Evolutionary conservation across 2,329 filamentous ascomycete species (phyloP).

Genomic region (Diplodia sapinea): DNA sequence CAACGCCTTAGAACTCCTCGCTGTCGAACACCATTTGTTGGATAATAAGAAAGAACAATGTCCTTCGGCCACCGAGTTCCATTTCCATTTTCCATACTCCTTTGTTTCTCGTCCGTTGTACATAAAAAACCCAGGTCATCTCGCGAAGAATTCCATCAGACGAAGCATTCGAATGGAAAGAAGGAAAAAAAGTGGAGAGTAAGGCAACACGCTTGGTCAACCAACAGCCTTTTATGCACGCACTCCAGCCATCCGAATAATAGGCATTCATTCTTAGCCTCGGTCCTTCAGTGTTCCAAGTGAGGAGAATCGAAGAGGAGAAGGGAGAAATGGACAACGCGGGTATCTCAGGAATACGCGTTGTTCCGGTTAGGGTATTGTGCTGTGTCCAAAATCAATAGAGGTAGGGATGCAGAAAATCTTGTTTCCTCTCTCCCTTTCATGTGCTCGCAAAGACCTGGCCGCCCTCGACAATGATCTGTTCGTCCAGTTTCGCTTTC

Average conservation of each 20-base stretch:
- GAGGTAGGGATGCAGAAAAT: not conserved
- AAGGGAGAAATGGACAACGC: not conserved
- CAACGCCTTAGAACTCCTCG: not conserved
- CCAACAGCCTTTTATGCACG: not conserved
- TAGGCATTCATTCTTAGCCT: not conserved
- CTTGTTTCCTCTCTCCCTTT: not conserved
- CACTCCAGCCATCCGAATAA: not conserved
- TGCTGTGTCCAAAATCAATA: conserved; percentile 20
- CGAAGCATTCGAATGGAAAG: not conserved
- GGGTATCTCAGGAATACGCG: conserved; percentile 25
- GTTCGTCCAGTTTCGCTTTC: conserved; percentile 61
- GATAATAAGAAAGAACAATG: not conserved
- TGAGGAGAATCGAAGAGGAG: conserved; percentile 3
- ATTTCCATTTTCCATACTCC: not conserved
- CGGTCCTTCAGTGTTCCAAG: conserved; percentile 13
- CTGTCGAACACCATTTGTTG: not conserved
- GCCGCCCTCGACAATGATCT: conserved; percentile 66
- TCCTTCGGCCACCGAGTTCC: not conserved
- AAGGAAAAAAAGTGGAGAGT: not conserved
- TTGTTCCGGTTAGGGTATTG: conserved; percentile 23
- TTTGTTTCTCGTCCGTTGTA: not conserved
- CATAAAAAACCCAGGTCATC: not conserved
- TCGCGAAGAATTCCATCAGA: not conserved
- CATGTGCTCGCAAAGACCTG: conserved; percentile 45
- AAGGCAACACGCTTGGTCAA: not conserved